Evolutionary conservation across 169 alveolate genomes (phyloP).

Genomic region (Cryptosporidium andersoni): DNA sequence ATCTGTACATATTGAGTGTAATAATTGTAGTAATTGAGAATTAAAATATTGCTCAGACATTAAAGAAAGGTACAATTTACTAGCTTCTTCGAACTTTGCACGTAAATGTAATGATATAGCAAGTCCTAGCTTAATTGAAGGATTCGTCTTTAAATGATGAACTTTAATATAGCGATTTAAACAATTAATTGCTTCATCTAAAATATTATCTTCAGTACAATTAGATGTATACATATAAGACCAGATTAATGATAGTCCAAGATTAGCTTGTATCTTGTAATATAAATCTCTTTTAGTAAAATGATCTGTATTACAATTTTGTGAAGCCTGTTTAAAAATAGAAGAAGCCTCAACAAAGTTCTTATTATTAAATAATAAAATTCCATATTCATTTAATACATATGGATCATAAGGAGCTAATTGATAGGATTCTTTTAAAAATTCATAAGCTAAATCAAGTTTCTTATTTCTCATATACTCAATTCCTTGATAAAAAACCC

Average conservation of each 20-base stretch:
- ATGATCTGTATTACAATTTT: background rate
- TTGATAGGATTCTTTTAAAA: conserved; percentile 6
- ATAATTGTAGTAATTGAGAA: conserved; percentile 8
- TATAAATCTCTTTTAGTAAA: background rate
- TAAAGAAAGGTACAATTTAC: conserved; percentile 10
- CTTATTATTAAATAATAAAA: conserved; percentile 30
- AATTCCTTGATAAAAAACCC: conserved; percentile 40
- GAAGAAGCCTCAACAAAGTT: conserved; percentile 5
- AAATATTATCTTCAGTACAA: background rate
- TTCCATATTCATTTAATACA: conserved; percentile 49
- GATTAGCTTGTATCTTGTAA: conserved; percentile 20
- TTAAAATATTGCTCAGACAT: background rate
- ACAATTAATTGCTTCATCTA: conserved; percentile 21
- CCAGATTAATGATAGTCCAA: conserved; percentile 44
- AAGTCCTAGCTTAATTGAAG: conserved; percentile 1
- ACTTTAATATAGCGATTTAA: conserved; percentile 4
- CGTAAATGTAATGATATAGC: conserved; percentile 18
- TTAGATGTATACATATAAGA: conserved; percentile 20
- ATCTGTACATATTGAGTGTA: conserved; percentile 35
- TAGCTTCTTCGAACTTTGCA: conserved; percentile 29
- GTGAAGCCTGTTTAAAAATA: conserved; percentile 27
- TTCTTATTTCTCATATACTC: conserved; percentile 32
- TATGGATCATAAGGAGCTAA: conserved; percentile 17
- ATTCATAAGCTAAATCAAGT: conserved; percentile 10
- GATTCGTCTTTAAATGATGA: background rate